phyloP scores from a whole-genome alignment of 1,284 basidiomycete species.

The Ganoderma meredithae region DNA sequence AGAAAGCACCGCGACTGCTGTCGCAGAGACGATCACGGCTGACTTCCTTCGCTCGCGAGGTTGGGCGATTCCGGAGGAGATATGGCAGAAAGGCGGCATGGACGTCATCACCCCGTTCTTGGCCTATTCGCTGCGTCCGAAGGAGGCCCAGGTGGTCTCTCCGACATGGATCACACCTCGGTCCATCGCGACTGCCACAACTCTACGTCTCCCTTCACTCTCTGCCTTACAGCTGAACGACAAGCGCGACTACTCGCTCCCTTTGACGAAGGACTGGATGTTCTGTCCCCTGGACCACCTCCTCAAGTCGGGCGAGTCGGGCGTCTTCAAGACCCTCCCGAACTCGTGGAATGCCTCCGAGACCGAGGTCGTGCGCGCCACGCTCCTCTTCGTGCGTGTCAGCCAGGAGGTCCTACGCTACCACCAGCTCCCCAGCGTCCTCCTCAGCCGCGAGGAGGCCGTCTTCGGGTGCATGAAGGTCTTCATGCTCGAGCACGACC shows the following conservation, averaged over 20 bases:
- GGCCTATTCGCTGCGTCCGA: slow-evolving; percentile 48
- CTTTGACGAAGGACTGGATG: slow-evolving; percentile 77
- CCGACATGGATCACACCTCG: slow-evolving; percentile 55
- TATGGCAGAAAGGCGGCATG: slow-evolving; percentile 63
- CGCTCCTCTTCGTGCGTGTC: slow-evolving; percentile 41
- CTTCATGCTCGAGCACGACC: slow-evolving; percentile 92
- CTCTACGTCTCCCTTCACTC: slow-evolving; percentile 58
- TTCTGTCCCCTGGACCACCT: slow-evolving; percentile 82
- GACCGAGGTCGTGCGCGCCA: slow-evolving; percentile 75
- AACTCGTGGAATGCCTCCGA: slow-evolving; percentile 84
- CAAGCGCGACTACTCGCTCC: slow-evolving; percentile 57
- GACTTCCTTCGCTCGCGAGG: slow-evolving; percentile 50
- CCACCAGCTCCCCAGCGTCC: slow-evolving; percentile 51
- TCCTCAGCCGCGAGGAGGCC: slow-evolving; percentile 60
- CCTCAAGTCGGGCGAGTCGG: slow-evolving; percentile 78
- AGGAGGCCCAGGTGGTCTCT: slow-evolving; percentile 47
- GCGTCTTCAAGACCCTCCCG: slow-evolving; percentile 76
- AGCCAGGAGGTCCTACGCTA: slow-evolving; percentile 45
- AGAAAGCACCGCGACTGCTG: slow-evolving; percentile 46
- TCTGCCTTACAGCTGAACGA: slow-evolving; percentile 34
- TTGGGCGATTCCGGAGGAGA: slow-evolving; percentile 45
- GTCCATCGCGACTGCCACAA: slow-evolving; percentile 62
- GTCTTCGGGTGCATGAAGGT: slow-evolving; percentile 90
- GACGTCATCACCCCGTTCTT: slow-evolving; percentile 68
- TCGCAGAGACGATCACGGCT: slow-evolving; percentile 48